Evolutionary conservation across 208 protist species (phyloP).

Genomic region (Leishmania gerbilli): DNA sequence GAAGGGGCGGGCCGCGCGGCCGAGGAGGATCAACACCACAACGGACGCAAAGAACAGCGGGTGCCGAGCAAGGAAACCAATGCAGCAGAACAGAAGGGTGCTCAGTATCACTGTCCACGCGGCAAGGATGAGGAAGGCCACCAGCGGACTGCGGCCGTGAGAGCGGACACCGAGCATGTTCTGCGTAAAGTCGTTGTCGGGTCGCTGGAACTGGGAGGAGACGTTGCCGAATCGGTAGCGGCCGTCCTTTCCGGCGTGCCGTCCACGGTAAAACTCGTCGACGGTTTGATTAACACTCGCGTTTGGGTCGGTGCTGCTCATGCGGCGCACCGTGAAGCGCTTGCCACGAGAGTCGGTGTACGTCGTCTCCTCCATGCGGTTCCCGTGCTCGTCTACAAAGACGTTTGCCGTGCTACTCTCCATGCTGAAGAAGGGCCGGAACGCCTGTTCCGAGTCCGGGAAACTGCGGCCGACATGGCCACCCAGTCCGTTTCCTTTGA

Average conservation of each 20-base stretch:
- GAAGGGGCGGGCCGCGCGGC: constrained; percentile 44
- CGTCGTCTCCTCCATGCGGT: constrained; percentile 83
- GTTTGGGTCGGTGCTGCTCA: constrained; percentile 62
- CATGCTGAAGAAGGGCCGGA: constrained; percentile 68
- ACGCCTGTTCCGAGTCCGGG: constrained; percentile 35
- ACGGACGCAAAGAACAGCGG: constrained; percentile 70
- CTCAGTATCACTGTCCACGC: constrained; percentile 67
- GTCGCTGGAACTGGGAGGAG: constrained; percentile 43
- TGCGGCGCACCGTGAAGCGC: constrained; percentile 73
- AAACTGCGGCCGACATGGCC: constrained; percentile 48
- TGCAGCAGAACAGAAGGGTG: constrained; percentile 50
- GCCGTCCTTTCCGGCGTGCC: constrained; percentile 42
- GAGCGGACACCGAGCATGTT: constrained; percentile 68
- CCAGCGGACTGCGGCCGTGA: constrained; percentile 64
- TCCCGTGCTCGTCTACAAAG: constrained; percentile 71
- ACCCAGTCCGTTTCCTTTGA: constrained; percentile 32
- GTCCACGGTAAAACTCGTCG: constrained; percentile 62
- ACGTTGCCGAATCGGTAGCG: constrained; percentile 66
- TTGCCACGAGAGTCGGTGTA: constrained; percentile 69
- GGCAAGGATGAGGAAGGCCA: constrained; percentile 68
- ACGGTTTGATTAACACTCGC: constrained; percentile 68
- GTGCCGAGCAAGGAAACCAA: constrained; percentile 65
- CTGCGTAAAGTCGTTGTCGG: constrained; percentile 70
- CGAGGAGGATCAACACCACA: constrained; percentile 55
- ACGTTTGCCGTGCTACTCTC: constrained; percentile 48